A percentile compares a stretch with the other conserved stretches of the same genome.
Conservation (phyloP, 2,329 filamentous ascomycete species). For the Cercospora sesami region DNA sequence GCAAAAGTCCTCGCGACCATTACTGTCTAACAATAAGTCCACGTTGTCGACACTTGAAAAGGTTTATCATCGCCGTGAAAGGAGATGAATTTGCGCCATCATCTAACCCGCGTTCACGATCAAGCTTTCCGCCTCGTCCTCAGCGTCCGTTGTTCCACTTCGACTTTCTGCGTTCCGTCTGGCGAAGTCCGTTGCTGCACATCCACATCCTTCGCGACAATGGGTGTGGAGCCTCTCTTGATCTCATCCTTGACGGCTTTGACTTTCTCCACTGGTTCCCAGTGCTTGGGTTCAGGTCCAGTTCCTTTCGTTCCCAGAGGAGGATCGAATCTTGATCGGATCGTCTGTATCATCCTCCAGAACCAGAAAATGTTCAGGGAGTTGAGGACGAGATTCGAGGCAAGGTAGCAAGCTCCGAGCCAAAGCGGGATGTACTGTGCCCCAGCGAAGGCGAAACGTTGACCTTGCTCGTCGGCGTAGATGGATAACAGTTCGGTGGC, state of each 20-base stretch:
- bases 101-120: too few species aligned
- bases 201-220: constrained; percentile 25
- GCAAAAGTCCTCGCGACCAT: not conserved
- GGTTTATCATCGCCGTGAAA: too few species aligned
- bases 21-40: not conserved
- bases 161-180: constrained; percentile 26
- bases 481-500: constrained; percentile 26
- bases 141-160: constrained; percentile 25
- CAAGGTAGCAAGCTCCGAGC: constrained; percentile 68
- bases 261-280: constrained; percentile 32
- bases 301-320: constrained; percentile 49
- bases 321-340: constrained; percentile 71
- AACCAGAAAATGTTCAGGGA: constrained; percentile 83
- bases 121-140: constrained; percentile 30
- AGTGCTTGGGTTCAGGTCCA: constrained; percentile 31
- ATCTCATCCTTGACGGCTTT: constrained; percentile 2
- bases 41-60: not conserved
- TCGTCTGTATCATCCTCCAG: constrained; percentile 78
- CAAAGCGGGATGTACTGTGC: constrained; percentile 60
- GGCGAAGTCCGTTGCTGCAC: constrained; percentile 17
- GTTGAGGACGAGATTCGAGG: constrained; percentile 71
- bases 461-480: constrained; percentile 30
- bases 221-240: constrained; percentile 12
- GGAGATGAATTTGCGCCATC: too few species aligned
- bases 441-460: constrained; percentile 34